These are phyloP conservation scores for Elongisporangium prolatum DNA, from an alignment of 352 stramenopile species.

Conservation along the genomic window DNA sequence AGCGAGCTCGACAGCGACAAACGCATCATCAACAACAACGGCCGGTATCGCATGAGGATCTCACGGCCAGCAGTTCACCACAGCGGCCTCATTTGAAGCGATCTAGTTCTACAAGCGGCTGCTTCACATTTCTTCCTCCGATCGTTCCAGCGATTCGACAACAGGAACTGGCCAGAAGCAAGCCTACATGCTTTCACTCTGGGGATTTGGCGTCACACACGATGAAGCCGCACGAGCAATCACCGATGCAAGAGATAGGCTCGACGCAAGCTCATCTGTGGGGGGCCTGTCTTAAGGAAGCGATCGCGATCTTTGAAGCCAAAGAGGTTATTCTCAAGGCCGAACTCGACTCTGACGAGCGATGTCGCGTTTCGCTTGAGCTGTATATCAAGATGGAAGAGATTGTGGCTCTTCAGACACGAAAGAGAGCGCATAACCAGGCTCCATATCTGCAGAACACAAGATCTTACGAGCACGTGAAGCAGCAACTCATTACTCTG, in stretches of 20 bases:
- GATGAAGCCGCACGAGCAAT: not conserved
- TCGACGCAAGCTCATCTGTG: not conserved
- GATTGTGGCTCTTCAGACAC: too few species aligned
- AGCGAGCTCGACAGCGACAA: not conserved
- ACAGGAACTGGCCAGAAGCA: not conserved
- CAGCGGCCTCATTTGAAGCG: not conserved
- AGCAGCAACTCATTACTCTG: conserved; percentile 22
- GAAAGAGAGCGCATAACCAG: too few species aligned
- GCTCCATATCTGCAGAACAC: not conserved
- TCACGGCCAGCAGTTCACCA: not conserved
- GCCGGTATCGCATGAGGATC: not conserved
- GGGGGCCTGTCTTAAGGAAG: not conserved
- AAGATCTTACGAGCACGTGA: conserved; percentile 11
- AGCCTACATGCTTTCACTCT: not conserved
- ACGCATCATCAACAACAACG: not conserved
- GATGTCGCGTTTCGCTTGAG: conserved; percentile 23
- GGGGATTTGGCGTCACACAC: not conserved
- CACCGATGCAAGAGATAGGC: not conserved
- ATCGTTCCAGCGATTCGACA: not conserved
- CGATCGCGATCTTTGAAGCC: conserved; percentile 23
- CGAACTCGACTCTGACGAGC: conserved; percentile 35
- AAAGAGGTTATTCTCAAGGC: conserved; percentile 29
- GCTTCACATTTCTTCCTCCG: not conserved
- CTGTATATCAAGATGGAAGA: conserved; percentile 11
- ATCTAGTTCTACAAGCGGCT: not conserved